Evolutionary conservation across 2,329 filamentous ascomycete genomes (phyloP).

Genomic region (Fusarium albidum): DNA sequence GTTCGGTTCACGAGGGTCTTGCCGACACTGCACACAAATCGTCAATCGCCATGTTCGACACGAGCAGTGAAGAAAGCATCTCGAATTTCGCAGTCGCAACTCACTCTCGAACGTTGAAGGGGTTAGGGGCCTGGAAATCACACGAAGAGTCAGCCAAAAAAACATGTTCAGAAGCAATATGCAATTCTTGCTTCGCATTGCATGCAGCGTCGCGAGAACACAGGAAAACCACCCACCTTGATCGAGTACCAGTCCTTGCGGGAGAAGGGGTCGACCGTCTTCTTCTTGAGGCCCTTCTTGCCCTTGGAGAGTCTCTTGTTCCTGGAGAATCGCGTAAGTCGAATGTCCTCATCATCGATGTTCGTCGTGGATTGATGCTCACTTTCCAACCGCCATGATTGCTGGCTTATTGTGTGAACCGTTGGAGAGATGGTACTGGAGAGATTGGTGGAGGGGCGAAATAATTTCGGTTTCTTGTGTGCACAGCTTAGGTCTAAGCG

Average conservation of each 20-base stretch:
- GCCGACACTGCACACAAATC: constrained; percentile 76
- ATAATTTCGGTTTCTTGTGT: constrained; percentile 53
- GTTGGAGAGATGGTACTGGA: constrained; percentile 54
- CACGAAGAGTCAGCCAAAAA: constrained; percentile 30
- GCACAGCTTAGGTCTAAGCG: constrained; percentile 51
- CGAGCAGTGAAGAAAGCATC: constrained; percentile 12
- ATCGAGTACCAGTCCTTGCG: constrained; percentile 99
- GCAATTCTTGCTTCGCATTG: constrained; percentile 1
- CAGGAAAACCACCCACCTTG: constrained; percentile 70
- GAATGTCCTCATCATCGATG: constrained; percentile 1
- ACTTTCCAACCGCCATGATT: constrained; percentile 71
- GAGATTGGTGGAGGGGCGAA: constrained; percentile 51
- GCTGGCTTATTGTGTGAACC: constrained; percentile 56
- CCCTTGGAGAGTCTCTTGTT: constrained; percentile 99
- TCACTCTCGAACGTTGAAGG: constrained; percentile 97
- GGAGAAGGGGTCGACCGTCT: constrained; percentile 95
- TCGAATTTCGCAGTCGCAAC: constrained; percentile 48
- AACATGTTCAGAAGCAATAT: constrained; percentile 3
- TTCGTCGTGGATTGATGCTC: constrained; percentile 43
- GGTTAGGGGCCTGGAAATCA: constrained; percentile 78
- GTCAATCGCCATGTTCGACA: constrained; percentile 32
- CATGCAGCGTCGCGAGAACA: too few relatives aligned
- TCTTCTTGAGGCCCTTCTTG: constrained; percentile 99
- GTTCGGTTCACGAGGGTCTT: constrained; percentile 99
- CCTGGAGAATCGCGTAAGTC: constrained; percentile 57